Conservation (phyloP, 768 basidiomycete genomes). For the Sarcodon aspratus region DNA sequence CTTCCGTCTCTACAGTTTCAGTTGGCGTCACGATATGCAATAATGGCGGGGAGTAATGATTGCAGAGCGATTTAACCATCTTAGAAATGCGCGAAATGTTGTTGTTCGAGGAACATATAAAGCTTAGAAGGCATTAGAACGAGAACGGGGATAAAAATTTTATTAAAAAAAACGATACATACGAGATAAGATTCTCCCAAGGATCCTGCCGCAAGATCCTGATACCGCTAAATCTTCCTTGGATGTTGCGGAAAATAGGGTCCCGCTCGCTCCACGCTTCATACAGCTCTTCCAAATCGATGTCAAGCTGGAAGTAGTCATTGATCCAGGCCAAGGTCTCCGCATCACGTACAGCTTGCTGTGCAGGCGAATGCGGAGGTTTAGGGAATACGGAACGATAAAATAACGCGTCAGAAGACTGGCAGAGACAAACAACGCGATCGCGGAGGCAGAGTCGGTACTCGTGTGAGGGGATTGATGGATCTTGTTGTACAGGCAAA, state of each 20-base stretch:
- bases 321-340: constrained; percentile 68
- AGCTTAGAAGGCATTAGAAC: constrained; percentile 32
- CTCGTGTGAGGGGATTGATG: constrained; percentile 35
- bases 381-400: constrained; percentile 62
- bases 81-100: constrained; percentile 91
- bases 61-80: constrained; percentile 81
- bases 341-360: constrained; percentile 31
- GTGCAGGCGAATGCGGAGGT: constrained; percentile 20
- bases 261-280: constrained; percentile 66
- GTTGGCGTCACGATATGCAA: constrained; percentile 29
- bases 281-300: constrained; percentile 65
- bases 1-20: constrained; percentile 10
- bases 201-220: constrained; percentile 86
- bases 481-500: constrained; percentile 12
- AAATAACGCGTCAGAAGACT: constrained; percentile 49
- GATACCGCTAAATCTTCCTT: constrained; percentile 66
- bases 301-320: constrained; percentile 84
- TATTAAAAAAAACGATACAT: constrained; percentile 20
- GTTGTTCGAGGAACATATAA: constrained; percentile 97
- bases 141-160: not conserved
- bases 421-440: constrained; percentile 75
- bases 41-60: constrained; percentile 61
- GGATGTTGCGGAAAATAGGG: constrained; percentile 55
- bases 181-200: constrained; percentile 95
- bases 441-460: constrained; percentile 75